Evolutionary conservation across 495 filamentous ascomycete genomes (phyloP).

Genomic region (Aspergillus indologenus): DNA sequence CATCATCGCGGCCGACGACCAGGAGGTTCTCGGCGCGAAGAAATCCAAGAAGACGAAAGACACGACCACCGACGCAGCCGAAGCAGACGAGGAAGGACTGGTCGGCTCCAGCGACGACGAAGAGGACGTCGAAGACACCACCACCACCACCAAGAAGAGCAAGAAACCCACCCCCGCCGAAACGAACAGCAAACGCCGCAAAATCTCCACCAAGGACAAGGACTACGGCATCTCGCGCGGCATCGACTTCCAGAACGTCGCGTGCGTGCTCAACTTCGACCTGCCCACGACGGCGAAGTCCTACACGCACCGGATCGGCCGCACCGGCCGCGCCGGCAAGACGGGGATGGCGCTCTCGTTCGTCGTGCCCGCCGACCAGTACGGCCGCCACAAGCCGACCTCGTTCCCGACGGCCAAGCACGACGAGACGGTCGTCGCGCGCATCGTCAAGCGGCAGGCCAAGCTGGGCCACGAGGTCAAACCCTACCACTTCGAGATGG

Average conservation of each 20-base stretch:
- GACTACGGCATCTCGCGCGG: constrained; percentile 92
- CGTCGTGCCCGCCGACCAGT: constrained; percentile 74
- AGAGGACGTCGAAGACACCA: constrained; percentile 27
- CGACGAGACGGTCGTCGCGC: constrained; percentile 78
- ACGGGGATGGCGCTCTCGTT: constrained; percentile 95
- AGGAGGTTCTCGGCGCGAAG: constrained; percentile 68
- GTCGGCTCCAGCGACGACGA: constrained; percentile 31
- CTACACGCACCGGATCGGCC: constrained; percentile 92
- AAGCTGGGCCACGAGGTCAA: constrained; percentile 75
- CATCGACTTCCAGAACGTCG: constrained; percentile 94
- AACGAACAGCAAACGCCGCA: constrained; percentile 57
- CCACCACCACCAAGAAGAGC: constrained; percentile 20
- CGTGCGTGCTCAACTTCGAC: constrained; percentile 96
- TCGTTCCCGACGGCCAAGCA: constrained; percentile 64
- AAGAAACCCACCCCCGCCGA: neutral
- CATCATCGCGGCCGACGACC: constrained; percentile 92
- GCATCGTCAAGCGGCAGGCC: constrained; percentile 67
- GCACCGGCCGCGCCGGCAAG: constrained; percentile 86
- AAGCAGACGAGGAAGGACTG: constrained; percentile 23
- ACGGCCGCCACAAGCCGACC: constrained; percentile 87
- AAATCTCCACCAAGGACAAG: constrained; percentile 60
- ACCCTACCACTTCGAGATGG: constrained; percentile 92
- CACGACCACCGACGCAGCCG: constrained; percentile 17
- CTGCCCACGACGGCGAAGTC: constrained; percentile 83
- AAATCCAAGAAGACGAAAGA: constrained; percentile 33